These are phyloP conservation scores for Knoxia roxburghii DNA, from an alignment of 257 asterid species.

Conservation along the genomic window DNA sequence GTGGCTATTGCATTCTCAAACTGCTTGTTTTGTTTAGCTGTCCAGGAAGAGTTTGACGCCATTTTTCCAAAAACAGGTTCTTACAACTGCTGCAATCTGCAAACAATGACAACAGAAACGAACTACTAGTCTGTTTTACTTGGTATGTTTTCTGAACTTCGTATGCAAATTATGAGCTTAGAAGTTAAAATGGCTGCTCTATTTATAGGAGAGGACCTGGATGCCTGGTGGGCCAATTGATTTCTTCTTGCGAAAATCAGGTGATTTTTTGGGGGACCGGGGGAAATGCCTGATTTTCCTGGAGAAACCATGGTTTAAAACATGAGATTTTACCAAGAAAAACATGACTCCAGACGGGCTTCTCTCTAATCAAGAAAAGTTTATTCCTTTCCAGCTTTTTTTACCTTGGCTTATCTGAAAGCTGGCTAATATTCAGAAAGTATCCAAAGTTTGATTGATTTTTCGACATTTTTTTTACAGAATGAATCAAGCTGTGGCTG, in stretches of 20 bases:
- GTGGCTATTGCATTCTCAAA: conserved; percentile 64
- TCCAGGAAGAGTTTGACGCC: conserved; percentile 49
- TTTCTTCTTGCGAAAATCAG: neutral
- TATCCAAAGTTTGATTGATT: conserved; percentile 3
- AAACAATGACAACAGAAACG: neutral
- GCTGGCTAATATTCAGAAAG: conserved; percentile 9
- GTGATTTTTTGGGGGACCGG: neutral
- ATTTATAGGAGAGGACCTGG: conserved; percentile 24
- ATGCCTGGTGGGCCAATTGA: conserved; percentile 16
- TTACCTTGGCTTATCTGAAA: conserved; percentile 1
- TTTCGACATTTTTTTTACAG: neutral
- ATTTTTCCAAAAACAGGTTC: conserved; percentile 14
- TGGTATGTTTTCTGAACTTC: too few species aligned
- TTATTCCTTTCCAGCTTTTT: conserved; percentile 13
- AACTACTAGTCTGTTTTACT: neutral
- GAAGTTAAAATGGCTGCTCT: conserved; percentile 16
- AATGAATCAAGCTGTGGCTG: conserved; percentile 17
- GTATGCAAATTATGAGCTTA: conserved; percentile 8
- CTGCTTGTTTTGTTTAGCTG: conserved; percentile 47
- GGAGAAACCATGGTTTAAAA: neutral
- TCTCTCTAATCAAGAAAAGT: conserved; percentile 23
- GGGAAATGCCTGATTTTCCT: neutral
- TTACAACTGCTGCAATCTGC: neutral
- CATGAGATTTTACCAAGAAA: conserved; percentile 20
- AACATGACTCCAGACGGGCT: conserved; percentile 12